Percentiles rank a stretch among this genome's conserved stretches.
These are phyloP conservation scores for Heracleum sosnowskyi DNA, from an alignment of 129 eudicot species.

Conservation along the genomic window DNA sequence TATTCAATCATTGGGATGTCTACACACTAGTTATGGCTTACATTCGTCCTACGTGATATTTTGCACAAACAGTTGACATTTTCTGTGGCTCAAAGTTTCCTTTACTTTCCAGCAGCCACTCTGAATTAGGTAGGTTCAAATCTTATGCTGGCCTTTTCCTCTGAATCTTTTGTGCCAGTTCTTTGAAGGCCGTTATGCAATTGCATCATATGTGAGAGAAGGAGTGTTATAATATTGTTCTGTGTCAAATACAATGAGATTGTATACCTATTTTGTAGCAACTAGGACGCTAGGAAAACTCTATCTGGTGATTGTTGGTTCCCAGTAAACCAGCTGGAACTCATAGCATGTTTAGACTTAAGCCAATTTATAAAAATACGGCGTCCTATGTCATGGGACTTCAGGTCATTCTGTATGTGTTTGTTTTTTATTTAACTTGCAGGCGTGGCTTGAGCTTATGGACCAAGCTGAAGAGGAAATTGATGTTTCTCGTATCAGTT, in stretches of 20 bases:
- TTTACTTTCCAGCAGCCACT: not conserved
- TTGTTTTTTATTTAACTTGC: not conserved
- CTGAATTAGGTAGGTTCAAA: not conserved
- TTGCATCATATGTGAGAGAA: not conserved
- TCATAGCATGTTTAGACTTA: not conserved
- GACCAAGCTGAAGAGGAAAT: constrained; percentile 46
- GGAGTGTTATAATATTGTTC: not conserved
- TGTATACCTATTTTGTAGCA: not conserved
- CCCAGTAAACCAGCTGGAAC: not conserved
- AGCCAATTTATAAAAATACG: not conserved
- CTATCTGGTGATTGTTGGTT: not conserved
- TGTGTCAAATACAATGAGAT: not conserved
- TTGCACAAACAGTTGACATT: not conserved
- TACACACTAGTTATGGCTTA: not conserved
- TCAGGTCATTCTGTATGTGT: not conserved
- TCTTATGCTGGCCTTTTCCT: not conserved
- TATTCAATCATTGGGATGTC: not conserved
- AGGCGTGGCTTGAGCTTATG: constrained; percentile 88
- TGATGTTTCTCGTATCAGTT: constrained; percentile 32
- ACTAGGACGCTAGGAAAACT: not conserved
- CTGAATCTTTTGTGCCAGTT: not conserved
- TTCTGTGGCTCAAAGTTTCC: not conserved
- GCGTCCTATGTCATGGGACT: not conserved
- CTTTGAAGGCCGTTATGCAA: not conserved
- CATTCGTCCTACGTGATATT: not conserved